Conservation (phyloP, 2,329 filamentous ascomycete genomes). For the Colletotrichum sidae region DNA sequence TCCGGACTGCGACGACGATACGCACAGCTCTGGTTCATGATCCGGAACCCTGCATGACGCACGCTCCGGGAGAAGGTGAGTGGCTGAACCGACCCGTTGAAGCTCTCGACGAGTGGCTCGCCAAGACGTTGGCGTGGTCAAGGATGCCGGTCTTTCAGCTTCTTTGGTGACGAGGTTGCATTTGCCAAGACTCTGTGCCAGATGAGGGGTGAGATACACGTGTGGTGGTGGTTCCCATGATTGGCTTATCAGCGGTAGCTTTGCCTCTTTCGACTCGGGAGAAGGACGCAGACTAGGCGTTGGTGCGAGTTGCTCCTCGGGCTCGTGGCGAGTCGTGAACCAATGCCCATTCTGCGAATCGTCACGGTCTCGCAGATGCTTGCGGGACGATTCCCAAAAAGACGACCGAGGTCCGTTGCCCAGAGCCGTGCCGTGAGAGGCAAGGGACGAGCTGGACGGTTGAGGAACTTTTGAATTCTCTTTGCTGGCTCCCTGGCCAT, state of each 20-base stretch:
- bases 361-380: slow-evolving; percentile 24
- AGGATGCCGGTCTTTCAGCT: slow-evolving; percentile 28
- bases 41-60: not conserved
- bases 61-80: slow-evolving; percentile 5
- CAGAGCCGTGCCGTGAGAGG: not conserved
- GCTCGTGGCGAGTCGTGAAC: slow-evolving; percentile 4
- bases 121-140: slow-evolving; percentile 24
- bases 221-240: slow-evolving; percentile 27
- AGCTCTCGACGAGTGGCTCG: slow-evolving; percentile 5
- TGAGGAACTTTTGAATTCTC: not conserved
- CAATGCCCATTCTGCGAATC: slow-evolving; percentile 22
- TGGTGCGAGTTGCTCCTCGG: not conserved
- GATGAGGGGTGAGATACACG: slow-evolving; percentile 29
- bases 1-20: slow-evolving; percentile 17
- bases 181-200: slow-evolving; percentile 26
- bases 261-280: slow-evolving; percentile 20
- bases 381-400: not conserved
- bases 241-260: slow-evolving; percentile 36
- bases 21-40: slow-evolving; percentile 1
- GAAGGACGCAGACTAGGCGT: slow-evolving; percentile 10
- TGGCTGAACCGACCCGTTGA: slow-evolving; percentile 16
- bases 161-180: slow-evolving; percentile 33
- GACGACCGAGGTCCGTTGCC: slow-evolving; percentile 2
- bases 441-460: not conserved
- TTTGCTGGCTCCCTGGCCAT: not conserved